Evolutionary conservation across 805 yeast species (phyloP), one percentile per base, ranked within the genome.

Genomic region (Metschnikowia cubensis): DNA sequence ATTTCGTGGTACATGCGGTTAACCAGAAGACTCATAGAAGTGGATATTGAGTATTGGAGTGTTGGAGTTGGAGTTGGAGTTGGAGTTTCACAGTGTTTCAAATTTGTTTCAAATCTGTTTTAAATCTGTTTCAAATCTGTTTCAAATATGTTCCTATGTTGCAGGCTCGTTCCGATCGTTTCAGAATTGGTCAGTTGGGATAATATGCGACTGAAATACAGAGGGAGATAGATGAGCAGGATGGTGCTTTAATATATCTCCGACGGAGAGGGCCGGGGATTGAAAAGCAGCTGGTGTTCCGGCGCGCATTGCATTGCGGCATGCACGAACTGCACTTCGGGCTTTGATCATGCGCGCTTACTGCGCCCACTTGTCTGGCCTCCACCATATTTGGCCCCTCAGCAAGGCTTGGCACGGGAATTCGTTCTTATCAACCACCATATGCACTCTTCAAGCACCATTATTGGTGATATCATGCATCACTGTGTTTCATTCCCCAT

Each of bases 321-420:
- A 32, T 34, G 40, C 40, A 43, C 17, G 21, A 5, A 32, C 39
- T 34, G 40, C 46, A 35, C 17, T 11, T 29, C 46, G 46, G 46
- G 15, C 3, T 35, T 25, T 31, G 46, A 20, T 7, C 15, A 10
- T 15, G 17, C 31, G 29, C 39, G 34, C 22, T 25, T 17, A 22
- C 46, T 21, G 8, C 29, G 29, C 22, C 8, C 15, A 15, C 33
- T 22, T 17, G 3, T 35, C 34, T 34, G 31, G 31, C 37, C 2
- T 38, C 2, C 5, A 17, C 6, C n/a, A 8, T 17, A 7, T 10
- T n/a, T 35, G 29, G 17, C 37, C 17, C 37, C 37, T 6, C n/a
- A 10, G 5, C 18, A 35, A n/a, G 18, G 37, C 17, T n/a, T 35
- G 8, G 37, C 18, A n/a, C 17, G 37, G 18, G 29, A 25, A 25